Percentiles rank a stretch among this genome's conserved stretches.
These are phyloP conservation scores for Byssothecium circinans DNA, from an alignment of 2,329 filamentous ascomycete species.

Conservation along the genomic window DNA sequence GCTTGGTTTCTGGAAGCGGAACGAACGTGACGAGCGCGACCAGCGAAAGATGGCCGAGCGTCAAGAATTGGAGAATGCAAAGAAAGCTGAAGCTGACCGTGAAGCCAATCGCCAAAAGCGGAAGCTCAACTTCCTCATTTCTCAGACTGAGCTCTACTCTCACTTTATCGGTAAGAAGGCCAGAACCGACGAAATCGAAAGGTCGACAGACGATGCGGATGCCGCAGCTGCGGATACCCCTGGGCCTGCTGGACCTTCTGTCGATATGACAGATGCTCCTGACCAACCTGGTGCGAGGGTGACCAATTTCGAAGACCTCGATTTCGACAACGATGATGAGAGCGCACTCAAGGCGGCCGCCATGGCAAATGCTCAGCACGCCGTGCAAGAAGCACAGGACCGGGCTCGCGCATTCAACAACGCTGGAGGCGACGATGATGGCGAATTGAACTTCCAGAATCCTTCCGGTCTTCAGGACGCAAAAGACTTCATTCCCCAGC, in stretches of 20 bases:
- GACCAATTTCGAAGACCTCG: conserved; percentile 89
- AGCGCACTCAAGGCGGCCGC: conserved; percentile 77
- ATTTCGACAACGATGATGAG: conserved; percentile 96
- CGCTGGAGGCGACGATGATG: conserved; percentile 64
- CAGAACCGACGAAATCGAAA: conserved; percentile 93
- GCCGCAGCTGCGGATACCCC: conserved; percentile 48
- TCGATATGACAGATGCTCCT: conserved; percentile 52
- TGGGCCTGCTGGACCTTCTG: conserved; percentile 44
- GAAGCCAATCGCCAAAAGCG: conserved; percentile 97
- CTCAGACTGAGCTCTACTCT: conserved; percentile 96
- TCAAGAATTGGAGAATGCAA: conserved; percentile 93
- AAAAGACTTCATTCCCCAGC: conserved; percentile 77
- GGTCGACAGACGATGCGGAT: conserved; percentile 76
- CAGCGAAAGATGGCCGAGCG: conserved; percentile 90
- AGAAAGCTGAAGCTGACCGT: conserved; percentile 94
- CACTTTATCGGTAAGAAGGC: conserved; percentile 99
- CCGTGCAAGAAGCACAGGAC: conserved; percentile 90
- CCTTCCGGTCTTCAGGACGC: conserved; percentile 92
- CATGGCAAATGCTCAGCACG: conserved; percentile 93
- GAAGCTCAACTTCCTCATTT: conserved; percentile 99
- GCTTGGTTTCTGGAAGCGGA: conserved; percentile 99
- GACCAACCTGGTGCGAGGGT: conserved; percentile 65
- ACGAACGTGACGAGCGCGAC: conserved; percentile 95
- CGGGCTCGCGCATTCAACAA: conserved; percentile 93
- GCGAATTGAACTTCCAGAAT: conserved; percentile 99